These are phyloP conservation scores for Yamadazyma kanchanaburiensis DNA, from an alignment of 1,139 yeast genomes.

Conservation along the genomic window DNA sequence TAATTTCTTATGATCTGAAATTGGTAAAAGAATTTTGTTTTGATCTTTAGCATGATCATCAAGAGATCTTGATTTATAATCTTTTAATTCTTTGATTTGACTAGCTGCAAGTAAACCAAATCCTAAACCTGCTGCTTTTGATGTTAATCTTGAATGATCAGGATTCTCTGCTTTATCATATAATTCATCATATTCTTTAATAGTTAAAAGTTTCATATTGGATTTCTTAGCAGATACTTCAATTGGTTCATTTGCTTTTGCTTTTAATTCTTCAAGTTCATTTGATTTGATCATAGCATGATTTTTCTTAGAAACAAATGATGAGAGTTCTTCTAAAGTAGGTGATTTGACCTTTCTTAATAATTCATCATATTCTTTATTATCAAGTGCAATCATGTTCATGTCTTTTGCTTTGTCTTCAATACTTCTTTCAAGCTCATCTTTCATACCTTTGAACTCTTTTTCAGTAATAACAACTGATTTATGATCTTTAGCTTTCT, in stretches of 20 bases:
- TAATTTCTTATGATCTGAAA: slow-evolving; percentile 12
- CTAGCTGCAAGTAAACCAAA: slow-evolving; percentile 10
- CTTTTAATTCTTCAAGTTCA: slow-evolving; percentile 11
- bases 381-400: not conserved
- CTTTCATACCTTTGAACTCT: not conserved
- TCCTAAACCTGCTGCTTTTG: slow-evolving; percentile 17
- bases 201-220: slow-evolving; percentile 11
- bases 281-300: not conserved
- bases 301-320: not conserved
- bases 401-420: not conserved
- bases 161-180: slow-evolving; percentile 13
- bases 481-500: slow-evolving; percentile 17
- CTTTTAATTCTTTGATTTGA: slow-evolving; percentile 10
- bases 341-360: slow-evolving; percentile 15
- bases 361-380: slow-evolving; percentile 2
- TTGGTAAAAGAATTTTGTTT: slow-evolving; percentile 10
- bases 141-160: slow-evolving; percentile 15
- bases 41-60: slow-evolving; percentile 16
- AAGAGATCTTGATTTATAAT: slow-evolving; percentile 15
- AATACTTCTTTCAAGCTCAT: not conserved
- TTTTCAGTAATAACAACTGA: slow-evolving; percentile 16
- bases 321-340: slow-evolving; percentile 16
- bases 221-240: slow-evolving; percentile 13
- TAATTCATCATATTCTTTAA: slow-evolving; percentile 18
- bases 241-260: slow-evolving; percentile 11